These are phyloP conservation scores for Cinnamomum micranthum DNA, from an alignment of 164 flowering plant genomes.

Conservation along the genomic window DNA sequence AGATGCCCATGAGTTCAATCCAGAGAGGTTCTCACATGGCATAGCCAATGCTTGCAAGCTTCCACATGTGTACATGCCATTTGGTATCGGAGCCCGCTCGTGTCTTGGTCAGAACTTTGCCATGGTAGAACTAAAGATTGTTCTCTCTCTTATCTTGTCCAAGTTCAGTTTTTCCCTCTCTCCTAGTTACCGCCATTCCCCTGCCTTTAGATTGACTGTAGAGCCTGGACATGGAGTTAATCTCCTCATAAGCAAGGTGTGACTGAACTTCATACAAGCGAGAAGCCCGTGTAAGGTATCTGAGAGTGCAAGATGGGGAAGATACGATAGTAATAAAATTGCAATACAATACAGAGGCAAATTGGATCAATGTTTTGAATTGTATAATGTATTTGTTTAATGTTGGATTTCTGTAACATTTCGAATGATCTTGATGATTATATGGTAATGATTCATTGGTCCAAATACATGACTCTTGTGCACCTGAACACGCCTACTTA, in stretches of 20 bases:
- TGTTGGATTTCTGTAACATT: no score
- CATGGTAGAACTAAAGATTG: conserved; percentile 31
- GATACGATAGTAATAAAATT: no score
- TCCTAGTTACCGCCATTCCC: conserved; percentile 29
- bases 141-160: conserved; percentile 28
- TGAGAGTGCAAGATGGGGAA: no score
- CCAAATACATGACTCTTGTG: no score
- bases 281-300: no score
- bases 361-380: no score
- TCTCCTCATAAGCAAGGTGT: conserved; percentile 4
- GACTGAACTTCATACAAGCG: background rate
- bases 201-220: conserved; percentile 17
- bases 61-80: conserved; percentile 35
- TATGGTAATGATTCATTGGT: no score
- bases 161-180: conserved; percentile 22
- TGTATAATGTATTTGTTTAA: no score
- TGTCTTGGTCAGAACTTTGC: conserved; percentile 43
- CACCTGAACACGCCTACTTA: no score
- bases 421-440: no score
- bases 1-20: conserved; percentile 43
- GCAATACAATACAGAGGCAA: no score
- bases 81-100: conserved; percentile 26
- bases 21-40: conserved; percentile 32
- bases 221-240: conserved; percentile 26
- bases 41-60: conserved; percentile 31